Evolutionary conservation across 2,329 filamentous ascomycete genomes (phyloP).

Genomic region (Mycosphaerella sp.): DNA sequence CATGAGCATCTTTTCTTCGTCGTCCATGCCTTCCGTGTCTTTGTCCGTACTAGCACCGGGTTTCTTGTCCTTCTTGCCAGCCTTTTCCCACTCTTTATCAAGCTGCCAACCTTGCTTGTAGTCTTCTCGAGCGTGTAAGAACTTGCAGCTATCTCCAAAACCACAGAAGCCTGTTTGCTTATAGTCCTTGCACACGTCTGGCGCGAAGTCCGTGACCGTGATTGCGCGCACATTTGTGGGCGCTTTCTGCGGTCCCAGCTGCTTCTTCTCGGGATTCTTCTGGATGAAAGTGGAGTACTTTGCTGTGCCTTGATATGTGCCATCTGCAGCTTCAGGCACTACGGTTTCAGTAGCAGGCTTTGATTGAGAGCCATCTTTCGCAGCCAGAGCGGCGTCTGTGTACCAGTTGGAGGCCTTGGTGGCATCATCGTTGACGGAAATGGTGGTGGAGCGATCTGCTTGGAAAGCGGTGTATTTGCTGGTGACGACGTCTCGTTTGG

Average conservation of each 20-base stretch:
- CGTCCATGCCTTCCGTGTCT: slow-evolving; percentile 45
- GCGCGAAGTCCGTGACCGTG: slow-evolving; percentile 83
- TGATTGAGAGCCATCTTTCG: slow-evolving; percentile 15
- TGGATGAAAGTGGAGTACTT: slow-evolving; percentile 70
- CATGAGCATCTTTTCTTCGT: slow-evolving; percentile 67
- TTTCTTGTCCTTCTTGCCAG: slow-evolving; percentile 58
- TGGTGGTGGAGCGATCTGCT: slow-evolving; percentile 56
- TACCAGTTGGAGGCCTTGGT: slow-evolving; percentile 89
- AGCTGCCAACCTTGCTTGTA: slow-evolving; percentile 93
- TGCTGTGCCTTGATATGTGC: slow-evolving; percentile 70
- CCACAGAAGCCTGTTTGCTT: slow-evolving; percentile 71
- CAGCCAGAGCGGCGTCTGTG: slow-evolving; percentile 57
- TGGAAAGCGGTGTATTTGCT: slow-evolving; percentile 41
- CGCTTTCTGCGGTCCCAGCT: slow-evolving; percentile 81
- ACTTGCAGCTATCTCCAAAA: slow-evolving; percentile 77
- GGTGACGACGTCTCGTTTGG: slow-evolving; percentile 33
- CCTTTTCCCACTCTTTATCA: slow-evolving; percentile 87
- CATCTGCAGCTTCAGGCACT: slow-evolving; percentile 56
- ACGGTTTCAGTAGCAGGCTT: slow-evolving; percentile 18
- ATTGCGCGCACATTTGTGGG: slow-evolving; percentile 85
- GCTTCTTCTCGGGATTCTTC: slow-evolving; percentile 66
- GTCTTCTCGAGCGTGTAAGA: slow-evolving; percentile 67
- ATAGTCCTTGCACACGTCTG: slow-evolving; percentile 94
- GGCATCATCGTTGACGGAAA: slow-evolving; percentile 71
- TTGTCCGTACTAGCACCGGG: slow-evolving; percentile 50